These are phyloP conservation scores for Zasmidium citrigriseum DNA, from an alignment of 2,329 filamentous ascomycete genomes.

Conservation along the genomic window DNA sequence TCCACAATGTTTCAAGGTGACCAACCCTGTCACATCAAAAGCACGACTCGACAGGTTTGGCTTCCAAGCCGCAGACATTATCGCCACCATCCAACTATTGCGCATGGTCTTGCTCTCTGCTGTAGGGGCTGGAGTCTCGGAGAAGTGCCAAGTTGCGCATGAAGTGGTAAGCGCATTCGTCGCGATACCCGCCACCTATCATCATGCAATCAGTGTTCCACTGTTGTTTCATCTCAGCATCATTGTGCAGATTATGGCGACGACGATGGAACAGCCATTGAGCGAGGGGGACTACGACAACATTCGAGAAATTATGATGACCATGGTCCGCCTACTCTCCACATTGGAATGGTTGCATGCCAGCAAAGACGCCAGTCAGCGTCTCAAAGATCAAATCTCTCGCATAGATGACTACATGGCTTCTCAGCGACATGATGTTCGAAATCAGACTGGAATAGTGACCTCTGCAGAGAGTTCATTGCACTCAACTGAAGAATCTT, in stretches of 20 bases:
- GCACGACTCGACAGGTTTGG: slow-evolving; percentile 32
- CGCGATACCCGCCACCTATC: slow-evolving; percentile 44
- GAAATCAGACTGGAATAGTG: not conserved
- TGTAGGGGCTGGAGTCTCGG: slow-evolving; percentile 42
- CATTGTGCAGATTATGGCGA: slow-evolving; percentile 49
- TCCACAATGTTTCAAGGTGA: slow-evolving; percentile 23
- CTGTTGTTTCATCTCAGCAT: slow-evolving; percentile 49
- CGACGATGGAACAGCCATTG: slow-evolving; percentile 44
- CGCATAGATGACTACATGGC: slow-evolving; percentile 45
- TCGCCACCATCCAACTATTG: slow-evolving; percentile 46
- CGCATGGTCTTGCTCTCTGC: slow-evolving; percentile 47
- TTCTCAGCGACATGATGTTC: slow-evolving; percentile 6
- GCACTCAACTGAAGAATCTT: not conserved
- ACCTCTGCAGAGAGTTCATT: not conserved
- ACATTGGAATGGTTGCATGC: slow-evolving; percentile 47
- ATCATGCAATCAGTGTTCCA: slow-evolving; percentile 49
- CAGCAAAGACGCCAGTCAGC: slow-evolving; percentile 39
- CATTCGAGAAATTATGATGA: slow-evolving; percentile 34
- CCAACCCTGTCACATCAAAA: slow-evolving; percentile 32
- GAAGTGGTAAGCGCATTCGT: slow-evolving; percentile 46
- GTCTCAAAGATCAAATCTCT: slow-evolving; percentile 40
- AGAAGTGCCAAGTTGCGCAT: slow-evolving; percentile 46
- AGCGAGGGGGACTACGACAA: slow-evolving; percentile 42
- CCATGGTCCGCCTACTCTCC: slow-evolving; percentile 41
- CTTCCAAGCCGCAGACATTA: slow-evolving; percentile 50